phyloP scores from a whole-genome alignment of 2,329 filamentous ascomycete species.

The Fusarium miscanthi region DNA sequence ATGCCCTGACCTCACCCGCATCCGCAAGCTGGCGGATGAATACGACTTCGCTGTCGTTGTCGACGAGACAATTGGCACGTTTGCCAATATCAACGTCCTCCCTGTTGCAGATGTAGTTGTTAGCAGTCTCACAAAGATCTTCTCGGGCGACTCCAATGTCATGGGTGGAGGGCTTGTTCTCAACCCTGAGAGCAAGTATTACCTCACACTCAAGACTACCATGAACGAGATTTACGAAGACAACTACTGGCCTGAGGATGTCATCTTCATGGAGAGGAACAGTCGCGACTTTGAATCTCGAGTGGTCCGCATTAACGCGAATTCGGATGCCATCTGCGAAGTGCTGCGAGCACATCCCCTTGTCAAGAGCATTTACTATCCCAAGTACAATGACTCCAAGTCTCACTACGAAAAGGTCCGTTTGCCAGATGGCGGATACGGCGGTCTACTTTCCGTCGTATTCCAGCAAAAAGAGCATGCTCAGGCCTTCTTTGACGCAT shows the following conservation, averaged over 20 bases:
- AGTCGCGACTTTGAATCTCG: conserved; percentile 89
- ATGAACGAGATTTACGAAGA: conserved; percentile 80
- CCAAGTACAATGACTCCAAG: conserved; percentile 78
- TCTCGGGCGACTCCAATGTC: conserved; percentile 97
- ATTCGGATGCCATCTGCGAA: conserved; percentile 84
- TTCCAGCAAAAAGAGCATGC: conserved; percentile 79
- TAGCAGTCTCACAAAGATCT: conserved; percentile 95
- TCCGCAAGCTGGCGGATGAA: conserved; percentile 80
- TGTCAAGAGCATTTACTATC: conserved; percentile 88
- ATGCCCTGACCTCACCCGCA: conserved; percentile 85
- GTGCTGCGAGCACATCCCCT: conserved; percentile 69
- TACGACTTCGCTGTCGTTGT: conserved; percentile 92
- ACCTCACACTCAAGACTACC: conserved; percentile 73
- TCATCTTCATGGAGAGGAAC: conserved; percentile 94
- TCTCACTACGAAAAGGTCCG: conserved; percentile 82
- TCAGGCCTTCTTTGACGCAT: conserved; percentile 82
- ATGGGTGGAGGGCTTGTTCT: conserved; percentile 86
- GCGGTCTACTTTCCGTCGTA: conserved; percentile 86
- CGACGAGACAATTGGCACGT: conserved; percentile 96
- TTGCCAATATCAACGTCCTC: conserved; percentile 94
- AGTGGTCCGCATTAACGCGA: conserved; percentile 85
- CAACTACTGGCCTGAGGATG: conserved; percentile 93
- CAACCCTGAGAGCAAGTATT: conserved; percentile 76
- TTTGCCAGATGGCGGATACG: conserved; percentile 82
- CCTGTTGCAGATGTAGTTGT: conserved; percentile 91